These are phyloP conservation scores for Russula ochroleuca DNA, from an alignment of 768 basidiomycete species.

Conservation along the genomic window DNA sequence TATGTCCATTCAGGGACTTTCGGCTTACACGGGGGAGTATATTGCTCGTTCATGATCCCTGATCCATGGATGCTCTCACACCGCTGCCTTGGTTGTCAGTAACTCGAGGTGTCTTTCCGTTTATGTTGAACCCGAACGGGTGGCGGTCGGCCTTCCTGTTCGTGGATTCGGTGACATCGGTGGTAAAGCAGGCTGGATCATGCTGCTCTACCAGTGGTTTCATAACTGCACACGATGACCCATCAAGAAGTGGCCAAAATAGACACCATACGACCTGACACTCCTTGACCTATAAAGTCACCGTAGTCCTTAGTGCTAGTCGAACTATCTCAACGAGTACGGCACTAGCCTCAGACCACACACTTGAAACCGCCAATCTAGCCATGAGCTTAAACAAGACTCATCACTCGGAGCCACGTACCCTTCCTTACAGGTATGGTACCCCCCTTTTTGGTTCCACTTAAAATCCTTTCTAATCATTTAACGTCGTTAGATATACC, in stretches of 20 bases:
- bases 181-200: neutral
- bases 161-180: no score
- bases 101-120: neutral
- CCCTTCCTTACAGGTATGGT: constrained; percentile 4
- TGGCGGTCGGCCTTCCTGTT: neutral
- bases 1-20: neutral
- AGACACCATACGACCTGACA: neutral
- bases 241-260: neutral
- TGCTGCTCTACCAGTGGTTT: neutral
- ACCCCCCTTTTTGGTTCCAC: neutral
- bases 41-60: neutral
- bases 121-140: neutral
- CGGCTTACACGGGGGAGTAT: neutral
- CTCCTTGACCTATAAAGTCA: constrained; percentile 4
- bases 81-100: neutral
- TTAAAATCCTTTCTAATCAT: neutral
- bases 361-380: neutral
- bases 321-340: neutral
- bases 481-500: neutral
- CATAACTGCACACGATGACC: neutral
- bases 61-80: neutral
- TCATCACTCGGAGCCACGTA: neutral
- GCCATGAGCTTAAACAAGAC: neutral
- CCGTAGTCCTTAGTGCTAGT: neutral
- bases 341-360: neutral